Base-by-base conservation (phyloP, 1,139 yeast genomes). In the Kurtzmaniella quercitrusa region DNA sequence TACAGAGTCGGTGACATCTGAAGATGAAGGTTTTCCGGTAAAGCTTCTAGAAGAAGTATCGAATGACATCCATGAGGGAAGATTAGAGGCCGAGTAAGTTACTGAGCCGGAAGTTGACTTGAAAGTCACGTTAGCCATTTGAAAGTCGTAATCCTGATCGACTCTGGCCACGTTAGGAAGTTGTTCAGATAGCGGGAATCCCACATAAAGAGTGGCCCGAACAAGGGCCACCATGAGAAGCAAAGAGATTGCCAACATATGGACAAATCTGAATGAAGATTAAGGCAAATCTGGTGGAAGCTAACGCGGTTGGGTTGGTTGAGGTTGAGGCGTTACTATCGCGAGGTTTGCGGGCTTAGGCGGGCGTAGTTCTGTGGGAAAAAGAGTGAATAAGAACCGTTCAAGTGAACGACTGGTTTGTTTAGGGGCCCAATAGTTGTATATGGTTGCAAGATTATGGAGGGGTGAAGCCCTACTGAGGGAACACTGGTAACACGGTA, bases 161-260 rank as follows among this genome's bases (percentile, higher is more conserved):
- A 80, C 77, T 45, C 95, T 74, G 3, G 96, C 97, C 11, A 93
- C 87, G 32, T 89, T 84, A 15, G 98, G 98, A 33, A 82, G 73
- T 63, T 93, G 98, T 56, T 82, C 81, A 50, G 76, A 66, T 56
- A 93, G 78, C 6, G 97, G 94, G 68, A 85, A 91, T 37, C 91
- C 89, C 46, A 80, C 74, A 48, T 77, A 76, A 36, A 70, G 40
- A 33, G 40, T 14, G 5, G 43, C 42, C 38, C 23, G 14, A 3
- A 40, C 40, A 14, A 14, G 5, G 21, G 42, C 35, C 17, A 36
- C 32, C 18, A 40, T 15, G n/a, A 40, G 34, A 20, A 40, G 34
- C 11, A 39, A 21, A 26, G 21, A 22, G 23, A 36, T 8, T 26
- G 36, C 36, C 20, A 33, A 33, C 21, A 33, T 17, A 16, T 12